phyloP scores from a whole-genome alignment of 139 green algal species.

The Raphidocelis subcapitata region DNA sequence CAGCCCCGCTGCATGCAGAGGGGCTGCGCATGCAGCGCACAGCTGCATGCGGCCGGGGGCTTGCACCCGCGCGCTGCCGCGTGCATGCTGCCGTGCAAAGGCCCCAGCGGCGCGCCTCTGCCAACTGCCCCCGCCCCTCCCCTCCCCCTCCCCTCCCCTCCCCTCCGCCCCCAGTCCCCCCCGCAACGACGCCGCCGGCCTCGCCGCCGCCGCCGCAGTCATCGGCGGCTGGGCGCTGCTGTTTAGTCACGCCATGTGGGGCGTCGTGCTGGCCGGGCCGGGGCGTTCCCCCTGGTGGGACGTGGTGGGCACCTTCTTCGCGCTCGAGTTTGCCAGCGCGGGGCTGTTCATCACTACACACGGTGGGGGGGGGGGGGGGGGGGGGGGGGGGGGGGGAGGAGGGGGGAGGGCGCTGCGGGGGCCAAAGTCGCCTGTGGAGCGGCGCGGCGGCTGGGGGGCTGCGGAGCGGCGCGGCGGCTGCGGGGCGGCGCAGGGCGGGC shows the following conservation, averaged over 20 bases:
- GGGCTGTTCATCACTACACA: slow-evolving; percentile 57
- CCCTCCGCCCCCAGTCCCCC: slow-evolving; percentile 31
- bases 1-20: background rate
- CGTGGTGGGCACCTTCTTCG: slow-evolving; percentile 33
- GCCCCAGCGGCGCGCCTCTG: background rate
- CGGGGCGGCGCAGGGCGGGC: too few relatives aligned
- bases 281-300: slow-evolving; percentile 10
- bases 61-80: background rate
- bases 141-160: background rate
- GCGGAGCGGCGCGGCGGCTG: too few relatives aligned
- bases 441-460: too few relatives aligned
- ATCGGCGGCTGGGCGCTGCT: slow-evolving; percentile 36
- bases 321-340: slow-evolving; percentile 38
- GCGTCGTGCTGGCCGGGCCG: slow-evolving; percentile 13
- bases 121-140: too few relatives aligned
- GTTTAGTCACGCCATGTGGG: slow-evolving; percentile 36
- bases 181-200: slow-evolving; percentile 23
- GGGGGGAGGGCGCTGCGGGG: too few relatives aligned
- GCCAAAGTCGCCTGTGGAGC: too few relatives aligned
- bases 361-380: background rate
- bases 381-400: too few relatives aligned
- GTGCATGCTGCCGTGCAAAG: background rate
- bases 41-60: background rate
- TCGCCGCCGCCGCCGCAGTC: slow-evolving; percentile 27
- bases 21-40: background rate